These are phyloP conservation scores for Amyloporia xantha DNA, from an alignment of 768 basidiomycete species.

Conservation along the genomic window DNA sequence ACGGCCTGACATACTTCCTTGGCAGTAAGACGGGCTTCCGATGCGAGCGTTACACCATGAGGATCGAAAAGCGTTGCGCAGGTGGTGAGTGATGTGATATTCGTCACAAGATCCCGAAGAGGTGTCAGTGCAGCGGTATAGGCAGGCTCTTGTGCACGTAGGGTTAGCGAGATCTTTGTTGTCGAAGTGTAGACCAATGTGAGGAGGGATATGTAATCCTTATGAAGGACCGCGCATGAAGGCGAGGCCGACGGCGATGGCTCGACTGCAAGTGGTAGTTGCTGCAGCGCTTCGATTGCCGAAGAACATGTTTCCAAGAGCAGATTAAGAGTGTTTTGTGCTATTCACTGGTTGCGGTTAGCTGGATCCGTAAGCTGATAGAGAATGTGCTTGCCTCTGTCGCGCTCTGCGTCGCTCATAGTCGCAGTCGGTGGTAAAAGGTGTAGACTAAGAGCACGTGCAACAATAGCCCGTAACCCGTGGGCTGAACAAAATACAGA, in stretches of 20 bases:
- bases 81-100: conserved; percentile 21
- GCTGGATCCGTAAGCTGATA: background rate
- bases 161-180: conserved; percentile 21
- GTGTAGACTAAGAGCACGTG: background rate
- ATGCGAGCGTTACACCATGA: conserved; percentile 19
- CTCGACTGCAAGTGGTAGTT: conserved; percentile 5
- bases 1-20: conserved; percentile 16
- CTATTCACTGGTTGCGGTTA: conserved; percentile 13
- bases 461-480: background rate
- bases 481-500: background rate
- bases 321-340: conserved; percentile 10
- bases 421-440: background rate
- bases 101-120: conserved; percentile 16
- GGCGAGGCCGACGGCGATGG: conserved; percentile 8
- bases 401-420: conserved; percentile 9
- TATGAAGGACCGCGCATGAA: conserved; percentile 13
- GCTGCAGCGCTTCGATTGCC: conserved; percentile 12
- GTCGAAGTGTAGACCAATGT: conserved; percentile 22
- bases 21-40: conserved; percentile 9
- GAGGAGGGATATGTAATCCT: conserved; percentile 23
- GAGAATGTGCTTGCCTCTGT: conserved; percentile 11
- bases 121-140: conserved; percentile 18
- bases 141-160: conserved; percentile 19
- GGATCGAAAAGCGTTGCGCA: conserved; percentile 23
- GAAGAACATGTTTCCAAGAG: conserved; percentile 17